Conservation (phyloP, 202 grass and related monocot genomes). For the Setaria viridis region DNA sequence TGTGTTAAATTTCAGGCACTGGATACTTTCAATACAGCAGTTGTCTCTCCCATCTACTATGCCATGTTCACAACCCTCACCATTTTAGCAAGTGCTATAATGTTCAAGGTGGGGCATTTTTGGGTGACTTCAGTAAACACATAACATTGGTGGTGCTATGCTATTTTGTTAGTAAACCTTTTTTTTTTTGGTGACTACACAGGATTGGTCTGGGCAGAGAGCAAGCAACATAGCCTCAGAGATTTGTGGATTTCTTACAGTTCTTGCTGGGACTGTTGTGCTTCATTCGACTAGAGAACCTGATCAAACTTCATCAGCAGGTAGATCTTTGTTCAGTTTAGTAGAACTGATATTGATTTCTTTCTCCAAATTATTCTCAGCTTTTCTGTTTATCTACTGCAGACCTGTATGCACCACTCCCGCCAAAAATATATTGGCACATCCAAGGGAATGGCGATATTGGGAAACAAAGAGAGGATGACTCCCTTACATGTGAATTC, state of each 20-base stretch:
- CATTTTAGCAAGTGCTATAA: constrained; percentile 97
- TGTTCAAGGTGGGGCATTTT: constrained; percentile 82
- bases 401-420: constrained; percentile 84
- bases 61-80: constrained; percentile 98
- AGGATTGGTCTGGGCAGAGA: constrained; percentile 98
- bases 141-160: not conserved
- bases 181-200: constrained; percentile 14
- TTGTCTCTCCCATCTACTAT: constrained; percentile 96
- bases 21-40: constrained; percentile 97
- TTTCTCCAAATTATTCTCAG: constrained; percentile 3
- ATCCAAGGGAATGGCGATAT: constrained; percentile 88
- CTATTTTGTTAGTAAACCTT: constrained; percentile 11
- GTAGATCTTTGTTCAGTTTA: constrained; percentile 49
- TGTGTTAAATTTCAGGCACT: constrained; percentile 72
- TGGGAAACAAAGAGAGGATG: constrained; percentile 72
- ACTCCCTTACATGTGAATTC: constrained; percentile 74
- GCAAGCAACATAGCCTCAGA: constrained; percentile 85
- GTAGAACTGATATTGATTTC: not conserved
- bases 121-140: not conserved
- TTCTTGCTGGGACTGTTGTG: constrained; percentile 84
- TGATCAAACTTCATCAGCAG: constrained; percentile 71
- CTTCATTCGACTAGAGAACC: constrained; percentile 90
- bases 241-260: constrained; percentile 90
- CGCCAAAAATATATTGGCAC: constrained; percentile 95
- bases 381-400: constrained; percentile 34